Percentiles rank a stretch among this genome's conserved stretches.
Conservation (phyloP, 805 yeast genomes). For the Candida morakotiae region DNA sequence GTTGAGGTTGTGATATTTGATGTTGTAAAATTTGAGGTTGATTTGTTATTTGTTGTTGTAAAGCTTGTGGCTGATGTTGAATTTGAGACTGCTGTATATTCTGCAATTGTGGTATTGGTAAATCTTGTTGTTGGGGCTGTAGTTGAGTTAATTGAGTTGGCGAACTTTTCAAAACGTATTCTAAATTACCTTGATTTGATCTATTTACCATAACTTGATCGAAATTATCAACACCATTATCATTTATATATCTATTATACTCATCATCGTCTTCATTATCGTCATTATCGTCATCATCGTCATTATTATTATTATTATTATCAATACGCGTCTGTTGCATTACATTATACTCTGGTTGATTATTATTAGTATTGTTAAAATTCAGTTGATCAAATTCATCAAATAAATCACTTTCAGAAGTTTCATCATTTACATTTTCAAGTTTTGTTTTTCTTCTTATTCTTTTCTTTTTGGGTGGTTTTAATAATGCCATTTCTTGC, state of each 20-base stretch:
- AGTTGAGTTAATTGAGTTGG: neutral
- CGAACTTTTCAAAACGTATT: slow-evolving; percentile 4
- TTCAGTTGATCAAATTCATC: slow-evolving; percentile 7
- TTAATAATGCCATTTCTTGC: slow-evolving; percentile 13
- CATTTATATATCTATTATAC: slow-evolving; percentile 3
- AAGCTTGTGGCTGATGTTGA: too few relatives aligned
- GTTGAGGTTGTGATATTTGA: neutral
- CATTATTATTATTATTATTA: too few relatives aligned
- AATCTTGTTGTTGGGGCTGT: too few relatives aligned
- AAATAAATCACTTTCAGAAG: slow-evolving; percentile 5
- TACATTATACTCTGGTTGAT: too few relatives aligned
- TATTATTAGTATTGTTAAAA: too few relatives aligned
- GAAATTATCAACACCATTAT: neutral
- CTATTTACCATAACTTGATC: slow-evolving; percentile 2
- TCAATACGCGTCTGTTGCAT: too few relatives aligned
- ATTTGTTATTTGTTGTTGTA: too few relatives aligned
- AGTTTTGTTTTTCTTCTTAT: slow-evolving; percentile 4
- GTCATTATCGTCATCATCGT: too few relatives aligned
- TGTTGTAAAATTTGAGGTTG: too few relatives aligned
- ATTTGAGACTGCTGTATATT: too few relatives aligned
- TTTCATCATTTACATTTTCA: neutral
- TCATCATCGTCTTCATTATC: too few relatives aligned
- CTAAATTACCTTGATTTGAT: slow-evolving; percentile 1
- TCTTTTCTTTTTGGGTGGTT: slow-evolving; percentile 11
- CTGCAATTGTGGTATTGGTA: too few relatives aligned